Conservation (phyloP, 331 rosid genomes). For the Acacia concinna region DNA sequence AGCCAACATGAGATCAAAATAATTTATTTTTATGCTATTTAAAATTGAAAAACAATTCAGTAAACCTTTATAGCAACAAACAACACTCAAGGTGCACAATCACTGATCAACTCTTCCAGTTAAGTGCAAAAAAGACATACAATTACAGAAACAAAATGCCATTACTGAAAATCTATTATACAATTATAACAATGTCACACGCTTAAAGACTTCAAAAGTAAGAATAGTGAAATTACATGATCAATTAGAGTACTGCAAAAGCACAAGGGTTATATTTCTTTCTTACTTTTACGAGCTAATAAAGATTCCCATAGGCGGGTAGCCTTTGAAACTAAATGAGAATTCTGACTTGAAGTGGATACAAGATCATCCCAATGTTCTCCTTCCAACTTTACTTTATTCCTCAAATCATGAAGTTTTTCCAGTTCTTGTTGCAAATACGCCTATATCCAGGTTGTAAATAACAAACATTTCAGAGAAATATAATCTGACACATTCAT, state of each 20-base stretch:
- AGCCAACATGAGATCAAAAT: background rate
- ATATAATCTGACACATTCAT: background rate
- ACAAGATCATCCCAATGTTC: conserved; percentile 98
- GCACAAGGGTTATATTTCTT: background rate
- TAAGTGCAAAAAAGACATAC: background rate
- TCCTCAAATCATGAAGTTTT: conserved; percentile 89
- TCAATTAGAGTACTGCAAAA: conserved; percentile 19
- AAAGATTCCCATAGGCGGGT: conserved; percentile 98
- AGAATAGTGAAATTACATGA: background rate
- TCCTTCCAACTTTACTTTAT: conserved; percentile 98
- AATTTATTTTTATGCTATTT: background rate
- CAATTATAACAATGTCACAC: background rate
- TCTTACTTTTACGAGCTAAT: conserved; percentile 94
- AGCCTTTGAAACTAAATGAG: conserved; percentile 96
- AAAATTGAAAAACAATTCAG: background rate
- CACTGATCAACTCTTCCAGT: background rate
- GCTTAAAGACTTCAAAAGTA: background rate
- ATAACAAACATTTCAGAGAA: conserved; percentile 18
- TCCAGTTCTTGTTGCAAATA: conserved; percentile 99
- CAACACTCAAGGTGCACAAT: background rate
- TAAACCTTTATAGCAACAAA: background rate
- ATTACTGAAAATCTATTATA: background rate
- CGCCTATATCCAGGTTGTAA: conserved; percentile 66
- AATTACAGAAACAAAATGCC: background rate
- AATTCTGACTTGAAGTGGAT: conserved; percentile 96